Percentiles rank a stretch among this genome's conserved stretches.
Evolutionary conservation across 805 yeast genomes (phyloP).

Genomic region (Candida nanaspora): DNA sequence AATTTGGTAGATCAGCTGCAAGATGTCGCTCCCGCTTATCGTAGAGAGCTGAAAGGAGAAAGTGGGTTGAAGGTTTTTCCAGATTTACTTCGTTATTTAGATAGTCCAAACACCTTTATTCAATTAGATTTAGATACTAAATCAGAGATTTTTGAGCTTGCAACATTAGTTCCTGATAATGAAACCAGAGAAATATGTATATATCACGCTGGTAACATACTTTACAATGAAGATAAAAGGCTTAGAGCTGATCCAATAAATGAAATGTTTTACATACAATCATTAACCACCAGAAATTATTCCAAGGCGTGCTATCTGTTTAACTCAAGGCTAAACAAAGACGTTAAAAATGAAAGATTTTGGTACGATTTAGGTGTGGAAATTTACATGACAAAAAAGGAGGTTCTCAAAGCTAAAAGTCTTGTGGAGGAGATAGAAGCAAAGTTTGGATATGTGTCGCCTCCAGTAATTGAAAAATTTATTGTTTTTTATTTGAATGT

Average conservation of each 20-base stretch:
- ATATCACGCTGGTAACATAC: conserved; percentile 33
- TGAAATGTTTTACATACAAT: conserved; percentile 41
- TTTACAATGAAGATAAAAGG: conserved; percentile 31
- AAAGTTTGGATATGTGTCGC: conserved; percentile 28
- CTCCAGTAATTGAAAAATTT: conserved; percentile 28
- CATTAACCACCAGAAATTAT: conserved; percentile 29
- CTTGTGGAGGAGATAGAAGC: conserved; percentile 22
- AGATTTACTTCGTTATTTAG: conserved; percentile 15
- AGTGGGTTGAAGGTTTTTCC: conserved; percentile 19
- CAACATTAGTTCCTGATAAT: conserved; percentile 30
- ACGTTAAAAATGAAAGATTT: conserved; percentile 34
- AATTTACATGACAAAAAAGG: conserved; percentile 28
- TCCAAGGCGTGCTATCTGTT: conserved; percentile 32
- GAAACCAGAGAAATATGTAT: conserved; percentile 26
- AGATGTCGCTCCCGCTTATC: not conserved
- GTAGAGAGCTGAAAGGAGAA: not conserved
- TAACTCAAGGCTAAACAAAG: conserved; percentile 26
- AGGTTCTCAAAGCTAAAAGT: conserved; percentile 29
- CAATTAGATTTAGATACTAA: conserved; percentile 29
- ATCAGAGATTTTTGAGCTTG: conserved; percentile 30
- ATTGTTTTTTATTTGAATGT: conserved; percentile 25
- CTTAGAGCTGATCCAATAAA: conserved; percentile 43
- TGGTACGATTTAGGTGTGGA: conserved; percentile 47
- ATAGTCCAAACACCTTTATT: too few species aligned
- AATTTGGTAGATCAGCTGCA: not conserved